Evolutionary conservation across 805 yeast genomes (phyloP), one percentile per base, ranked within the genome.

Genomic region (Pichia heedii): DNA sequence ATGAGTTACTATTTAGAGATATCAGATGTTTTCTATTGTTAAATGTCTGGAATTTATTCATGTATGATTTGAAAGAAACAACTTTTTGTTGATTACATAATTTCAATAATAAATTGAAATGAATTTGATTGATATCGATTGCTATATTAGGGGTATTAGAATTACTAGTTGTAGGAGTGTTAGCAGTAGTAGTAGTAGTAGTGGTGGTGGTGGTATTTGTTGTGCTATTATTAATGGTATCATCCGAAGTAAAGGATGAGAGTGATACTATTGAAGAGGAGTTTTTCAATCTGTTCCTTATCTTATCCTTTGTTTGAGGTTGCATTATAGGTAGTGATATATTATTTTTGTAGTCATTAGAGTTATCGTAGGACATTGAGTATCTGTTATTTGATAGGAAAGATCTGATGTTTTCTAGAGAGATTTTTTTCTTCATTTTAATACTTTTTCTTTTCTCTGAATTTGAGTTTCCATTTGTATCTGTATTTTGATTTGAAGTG

Each of bases 251-350:
- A 40, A 53, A 51, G 2, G 63, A 57, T 5, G 65, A 65, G 32
- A 73, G 62, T 12, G 76, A 68, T 22, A 74, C 53, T 37, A 75
- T 55, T 4, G 79, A 73, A 2, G 73, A 62, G 24, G 76, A 70
- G 43, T 73, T 74, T 50, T 69, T 68, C 38, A 79, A 60, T 51
- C 75, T 79, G 45, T 69, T 67, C 49, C 70, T 68, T 41, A 79
- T 62, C 48, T 76, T 78, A 47, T 71, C 77, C 30, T 77, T 66
- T 15, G 83, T 72, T 12, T 68, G 69, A 33, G 71, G 73, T 44
- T 73, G 76, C 7, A 81, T 79, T 4, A 73, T 67, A 1, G 85
- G 86, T 44, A 76, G 58, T 4, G 84, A 78, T 15, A 79, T 79
- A 61, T 65, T 66, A 8, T 63, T 53, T 44, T 65, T 46, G 33